Conservation (phyloP, 1,139 yeast species). For the Hyphopichia buzzinii region DNA sequence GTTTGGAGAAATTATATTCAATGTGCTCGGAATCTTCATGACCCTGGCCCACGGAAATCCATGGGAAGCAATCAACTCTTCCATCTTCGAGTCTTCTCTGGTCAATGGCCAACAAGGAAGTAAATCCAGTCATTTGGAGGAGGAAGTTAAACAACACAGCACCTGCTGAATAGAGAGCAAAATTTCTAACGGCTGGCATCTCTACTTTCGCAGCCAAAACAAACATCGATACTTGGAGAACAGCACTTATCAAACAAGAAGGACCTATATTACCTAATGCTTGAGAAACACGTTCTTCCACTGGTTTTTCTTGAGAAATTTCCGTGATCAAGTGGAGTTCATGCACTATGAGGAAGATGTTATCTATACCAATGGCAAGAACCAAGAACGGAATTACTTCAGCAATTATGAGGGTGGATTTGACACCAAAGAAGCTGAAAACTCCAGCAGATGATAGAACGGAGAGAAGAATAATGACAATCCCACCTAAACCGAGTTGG, state of each 20-base stretch:
- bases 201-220: slow-evolving; percentile 74
- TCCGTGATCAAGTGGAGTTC: slow-evolving; percentile 61
- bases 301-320: slow-evolving; percentile 38
- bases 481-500: slow-evolving; percentile 77
- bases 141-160: slow-evolving; percentile 76
- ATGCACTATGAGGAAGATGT: slow-evolving; percentile 81
- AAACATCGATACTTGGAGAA: slow-evolving; percentile 76
- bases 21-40: slow-evolving; percentile 11
- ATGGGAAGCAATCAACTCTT: slow-evolving; percentile 60
- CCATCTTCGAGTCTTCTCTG: slow-evolving; percentile 59
- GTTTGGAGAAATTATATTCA: slow-evolving; percentile 25
- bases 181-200: slow-evolving; percentile 95
- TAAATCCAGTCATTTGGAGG: slow-evolving; percentile 79
- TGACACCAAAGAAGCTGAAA: slow-evolving; percentile 71
- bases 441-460: slow-evolving; percentile 80
- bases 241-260: slow-evolving; percentile 73
- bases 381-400: slow-evolving; percentile 96
- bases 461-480: slow-evolving; percentile 73
- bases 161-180: slow-evolving; percentile 87
- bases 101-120: slow-evolving; percentile 69
- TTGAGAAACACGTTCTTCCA: slow-evolving; percentile 54
- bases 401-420: slow-evolving; percentile 88
- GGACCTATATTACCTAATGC: slow-evolving; percentile 82
- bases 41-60: slow-evolving; percentile 25
- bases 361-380: slow-evolving; percentile 92